Conservation (phyloP, 768 basidiomycete genomes). For the Sistotremastrum suecicum region DNA sequence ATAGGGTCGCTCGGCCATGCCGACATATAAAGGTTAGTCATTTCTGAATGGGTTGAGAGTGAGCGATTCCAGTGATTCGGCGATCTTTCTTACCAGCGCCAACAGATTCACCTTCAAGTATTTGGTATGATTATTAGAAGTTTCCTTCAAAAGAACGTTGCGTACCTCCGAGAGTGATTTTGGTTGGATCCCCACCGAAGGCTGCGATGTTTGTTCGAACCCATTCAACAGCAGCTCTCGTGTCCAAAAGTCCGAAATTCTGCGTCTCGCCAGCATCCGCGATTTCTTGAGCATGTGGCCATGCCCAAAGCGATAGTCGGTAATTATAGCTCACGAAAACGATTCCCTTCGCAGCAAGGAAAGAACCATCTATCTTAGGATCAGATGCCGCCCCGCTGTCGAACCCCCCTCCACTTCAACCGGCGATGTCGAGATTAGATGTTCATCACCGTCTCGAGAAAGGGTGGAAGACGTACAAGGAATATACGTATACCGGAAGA, state of each 20-base stretch:
- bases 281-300: slow-evolving; percentile 12
- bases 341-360: slow-evolving; percentile 11
- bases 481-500: slow-evolving; percentile 12
- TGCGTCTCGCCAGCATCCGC: slow-evolving; percentile 12
- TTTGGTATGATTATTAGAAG: slow-evolving; percentile 5
- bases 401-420: slow-evolving; percentile 11
- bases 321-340: slow-evolving; percentile 15
- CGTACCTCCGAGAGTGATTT: slow-evolving; percentile 15
- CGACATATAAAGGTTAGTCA: slow-evolving; percentile 13
- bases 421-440: not conserved
- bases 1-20: slow-evolving; percentile 10
- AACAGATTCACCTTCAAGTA: slow-evolving; percentile 12
- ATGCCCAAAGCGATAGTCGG: slow-evolving; percentile 13
- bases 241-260: slow-evolving; percentile 15
- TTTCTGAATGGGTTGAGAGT: slow-evolving; percentile 4
- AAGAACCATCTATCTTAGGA: slow-evolving; percentile 14
- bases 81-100: slow-evolving; percentile 6
- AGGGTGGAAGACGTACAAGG: slow-evolving; percentile 7
- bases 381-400: slow-evolving; percentile 12
- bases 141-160: too few species aligned
- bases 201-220: slow-evolving; percentile 17
- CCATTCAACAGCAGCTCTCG: slow-evolving; percentile 18
- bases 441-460: not conserved
- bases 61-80: not conserved
- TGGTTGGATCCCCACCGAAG: slow-evolving; percentile 20